Base-by-base conservation (phyloP, 2,329 filamentous ascomycete genomes). In the Pseudopyricularia cyperi region DNA sequence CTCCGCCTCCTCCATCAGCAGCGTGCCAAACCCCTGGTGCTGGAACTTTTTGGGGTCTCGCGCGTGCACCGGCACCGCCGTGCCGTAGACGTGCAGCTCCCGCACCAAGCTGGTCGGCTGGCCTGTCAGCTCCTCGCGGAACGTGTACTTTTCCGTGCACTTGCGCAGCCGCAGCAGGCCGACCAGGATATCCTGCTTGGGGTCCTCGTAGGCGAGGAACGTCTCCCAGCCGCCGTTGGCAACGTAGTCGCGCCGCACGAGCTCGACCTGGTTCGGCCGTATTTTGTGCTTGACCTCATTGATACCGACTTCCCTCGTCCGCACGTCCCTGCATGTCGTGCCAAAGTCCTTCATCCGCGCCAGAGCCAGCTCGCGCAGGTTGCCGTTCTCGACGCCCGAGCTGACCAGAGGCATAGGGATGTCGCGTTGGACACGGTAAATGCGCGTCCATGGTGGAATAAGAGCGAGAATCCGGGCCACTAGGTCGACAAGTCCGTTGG, bases 361-460 rank as follows among this genome's bases (percentile, higher is more conserved):
- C 52, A 98, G 73, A 0, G 93, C 91, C 48, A 98, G 73, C 67
- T 98, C 93, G 56, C 93, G 83, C 37, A 98, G 72, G 64, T 98
- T 98, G 55, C 93, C 93, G 60, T 98, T 98, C 70, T 98, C 93
- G 0, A 98, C 93, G 39, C 93, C 93, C 1, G 91, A 95, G 0
- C 93, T 97, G n/a, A 98, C 94, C 24, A 98, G 76, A 1, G 93
- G 93, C 93, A 98, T 98, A n/a, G 93, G 93, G 54, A 98, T 98
- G 69, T 98, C 93, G 65, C 93, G 83, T 72, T 98, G 93, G 0
- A 98, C 93, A 55, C 93, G 89, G 71, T 98, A 98, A 62, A 98
- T 98, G 56, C 93, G 83, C 0, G 94, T 98, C 93, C 93, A 98
- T 1, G 93, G 93, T 1, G 93, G 93, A 0, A 98, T 85, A 2